Conservation (phyloP, 1,284 basidiomycete genomes). For the Puccinia triticina region DNA sequence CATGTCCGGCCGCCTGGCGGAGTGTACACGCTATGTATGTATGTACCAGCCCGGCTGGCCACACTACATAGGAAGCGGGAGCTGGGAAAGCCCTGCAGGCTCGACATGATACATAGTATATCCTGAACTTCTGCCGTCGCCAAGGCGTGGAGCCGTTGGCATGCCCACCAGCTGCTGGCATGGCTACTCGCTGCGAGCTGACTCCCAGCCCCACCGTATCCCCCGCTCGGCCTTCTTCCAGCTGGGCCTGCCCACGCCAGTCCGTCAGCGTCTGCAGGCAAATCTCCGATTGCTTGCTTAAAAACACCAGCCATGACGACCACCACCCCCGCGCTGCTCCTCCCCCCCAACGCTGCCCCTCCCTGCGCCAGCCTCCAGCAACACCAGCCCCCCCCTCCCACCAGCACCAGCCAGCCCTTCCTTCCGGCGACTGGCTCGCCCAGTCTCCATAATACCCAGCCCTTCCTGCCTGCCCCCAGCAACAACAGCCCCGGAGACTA, state of each 20-base stretch:
- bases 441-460: slow-evolving; percentile 23
- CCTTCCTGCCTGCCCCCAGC: slow-evolving; percentile 13
- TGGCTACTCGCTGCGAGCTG: not conserved
- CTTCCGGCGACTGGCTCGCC: slow-evolving; percentile 11
- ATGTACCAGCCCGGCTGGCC: too few species aligned
- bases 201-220: too few species aligned
- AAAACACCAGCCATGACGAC: slow-evolving; percentile 7
- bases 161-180: too few species aligned
- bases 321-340: slow-evolving; percentile 10
- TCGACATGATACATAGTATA: too few species aligned
- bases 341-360: slow-evolving; percentile 22
- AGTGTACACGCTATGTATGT: too few species aligned
- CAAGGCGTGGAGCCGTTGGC: too few species aligned
- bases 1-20: too few species aligned
- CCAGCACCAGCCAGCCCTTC: not conserved
- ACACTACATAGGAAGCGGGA: too few species aligned
- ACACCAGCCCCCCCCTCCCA: not conserved
- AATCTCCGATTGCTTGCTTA: not conserved
- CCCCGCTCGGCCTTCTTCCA: too few species aligned
- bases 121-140: too few species aligned
- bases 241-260: not conserved
- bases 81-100: too few species aligned
- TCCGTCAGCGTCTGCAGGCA: not conserved
- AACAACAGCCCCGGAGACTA: slow-evolving; percentile 17
- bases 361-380: slow-evolving; percentile 28